Evolutionary conservation across 306 rosid species (phyloP), one percentile per base, ranked within the genome.

Genomic region (Acacia crassicarpa): DNA sequence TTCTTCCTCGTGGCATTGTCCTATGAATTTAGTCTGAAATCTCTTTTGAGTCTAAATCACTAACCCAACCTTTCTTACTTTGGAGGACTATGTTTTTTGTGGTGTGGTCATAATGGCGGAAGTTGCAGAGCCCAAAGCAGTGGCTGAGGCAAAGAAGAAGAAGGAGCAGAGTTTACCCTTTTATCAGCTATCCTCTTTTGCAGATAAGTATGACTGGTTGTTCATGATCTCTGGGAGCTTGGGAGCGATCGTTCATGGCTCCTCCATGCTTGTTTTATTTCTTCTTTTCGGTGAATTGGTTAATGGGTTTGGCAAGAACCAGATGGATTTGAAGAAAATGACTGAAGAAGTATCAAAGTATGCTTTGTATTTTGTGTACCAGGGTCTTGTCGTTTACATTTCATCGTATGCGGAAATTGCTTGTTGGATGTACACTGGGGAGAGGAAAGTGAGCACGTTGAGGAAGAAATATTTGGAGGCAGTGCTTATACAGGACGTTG

Each of bases 401-500:
- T 89, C 99, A 82, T 96, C 99, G 19, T 93, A 96, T 75, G 99
- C 98, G 65, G 99, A 96, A 86, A 96, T 96, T 79, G 92, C 98
- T 76, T 96, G 99, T 71, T 96, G 99, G 99, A 96, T 96, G 99
- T 93, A 90, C 80, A 92, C 92, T 59, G 99, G 99, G 58, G 99
- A 96, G 84, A 92, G 99, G 35, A 98, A 96, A 80, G 98, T 88
- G 83, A 90, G 97, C 83, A 89, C 97, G 4, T 85, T 96, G 83
- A 93, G 99, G 63, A 96, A 96, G 90, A 96, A 93, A 89, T 96
- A 96, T 72, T 81, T 96, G 70, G 98, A 96, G 45, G 97, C 98
- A 1, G 99, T 96, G 75, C 88, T 96, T 17, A 93, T 88, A 86
- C 99, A 96, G 35, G 99, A 96, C 85, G 99, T 96, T 43, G 99